Evolutionary conservation across 202 grass and related monocot species (phyloP).

Genomic region (Panicum hallii): DNA sequence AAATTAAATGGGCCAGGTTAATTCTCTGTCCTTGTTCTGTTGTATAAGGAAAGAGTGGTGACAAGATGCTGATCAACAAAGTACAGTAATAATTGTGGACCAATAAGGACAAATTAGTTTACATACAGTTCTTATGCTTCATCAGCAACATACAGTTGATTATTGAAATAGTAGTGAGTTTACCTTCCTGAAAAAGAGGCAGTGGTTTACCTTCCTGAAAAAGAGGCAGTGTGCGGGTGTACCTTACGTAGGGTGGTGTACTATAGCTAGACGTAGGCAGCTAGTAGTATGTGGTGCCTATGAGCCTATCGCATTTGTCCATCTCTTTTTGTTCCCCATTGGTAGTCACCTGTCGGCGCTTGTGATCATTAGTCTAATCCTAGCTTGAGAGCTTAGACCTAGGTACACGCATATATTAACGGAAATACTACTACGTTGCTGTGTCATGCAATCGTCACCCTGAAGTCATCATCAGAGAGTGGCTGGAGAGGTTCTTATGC

Average conservation of each 20-base stretch:
- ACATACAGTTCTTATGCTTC: not conserved
- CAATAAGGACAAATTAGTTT: not conserved
- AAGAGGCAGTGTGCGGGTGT: not conserved
- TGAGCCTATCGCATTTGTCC: conserved; percentile 1
- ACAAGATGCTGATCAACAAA: not conserved
- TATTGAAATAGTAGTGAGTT: not conserved
- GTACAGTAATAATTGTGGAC: not conserved
- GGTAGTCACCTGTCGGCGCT: conserved; percentile 10
- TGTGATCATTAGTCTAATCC: conserved; percentile 15
- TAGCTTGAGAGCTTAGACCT: not conserved
- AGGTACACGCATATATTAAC: not conserved
- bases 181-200: too few relatives aligned
- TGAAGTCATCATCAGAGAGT: conserved; percentile 18
- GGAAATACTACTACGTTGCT: not conserved
- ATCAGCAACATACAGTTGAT: not conserved
- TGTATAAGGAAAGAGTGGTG: not conserved
- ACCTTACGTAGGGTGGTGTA: not conserved
- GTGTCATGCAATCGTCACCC: conserved; percentile 32
- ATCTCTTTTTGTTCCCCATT: conserved; percentile 32
- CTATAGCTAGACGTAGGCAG: not conserved
- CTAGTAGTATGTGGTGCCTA: conserved; percentile 24
- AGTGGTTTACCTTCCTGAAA: not conserved
- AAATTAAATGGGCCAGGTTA: not conserved
- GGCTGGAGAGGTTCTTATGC: not conserved
- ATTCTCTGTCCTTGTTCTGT: not conserved